Evolutionary conservation across 345 rosid genomes (phyloP), one percentile per base, ranked within the genome.

Genomic region (Moringa oleifera): DNA sequence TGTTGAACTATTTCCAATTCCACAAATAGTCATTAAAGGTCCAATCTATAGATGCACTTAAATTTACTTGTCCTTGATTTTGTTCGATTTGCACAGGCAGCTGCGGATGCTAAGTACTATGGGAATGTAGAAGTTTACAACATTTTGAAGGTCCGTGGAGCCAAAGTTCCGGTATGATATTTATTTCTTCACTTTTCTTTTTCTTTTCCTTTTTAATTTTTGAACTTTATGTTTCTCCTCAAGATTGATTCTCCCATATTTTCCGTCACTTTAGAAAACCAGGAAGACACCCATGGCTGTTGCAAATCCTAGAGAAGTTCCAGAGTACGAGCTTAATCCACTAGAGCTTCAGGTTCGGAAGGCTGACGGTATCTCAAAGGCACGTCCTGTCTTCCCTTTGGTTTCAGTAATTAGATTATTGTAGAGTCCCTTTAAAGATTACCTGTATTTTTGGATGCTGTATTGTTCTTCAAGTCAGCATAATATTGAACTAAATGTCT

Each of bases 271-370:
- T 55, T 74, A 94, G 99, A 90, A 90, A 86, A 85, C 82, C 58
- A 90, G 88, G 82, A 90, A 77, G 76, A 94, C 99, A 18, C 99
- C 99, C 13, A 94, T 94, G 99, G 37, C 91, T 9, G 97, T 94
- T 55, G 74, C 91, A 7, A 85, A 90, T 78, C 95, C 99, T 59
- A 77, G 84, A 68, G 96, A 88, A 77, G 83, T 94, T 45, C 99
- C 99, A 5, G 99, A 90, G 65, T 94, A 94, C 54, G 97, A 94
- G 78, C 97, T 94, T 58, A 86, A 88, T 65, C 99, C 99, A 20
- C 73, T 83, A 18, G 99, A 94, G 74, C 84, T 94, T 74, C 99
- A 85, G 70, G 84, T 94, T 61, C 82, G 97, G 57, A 94, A 78
- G 80, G 71, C 78, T 16, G 99, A 88, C 59, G 97, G 95, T 53